Evolutionary conservation across 352 stramenopile species (phyloP).

Genomic region (Phytophthora pseudosyringae): DNA sequence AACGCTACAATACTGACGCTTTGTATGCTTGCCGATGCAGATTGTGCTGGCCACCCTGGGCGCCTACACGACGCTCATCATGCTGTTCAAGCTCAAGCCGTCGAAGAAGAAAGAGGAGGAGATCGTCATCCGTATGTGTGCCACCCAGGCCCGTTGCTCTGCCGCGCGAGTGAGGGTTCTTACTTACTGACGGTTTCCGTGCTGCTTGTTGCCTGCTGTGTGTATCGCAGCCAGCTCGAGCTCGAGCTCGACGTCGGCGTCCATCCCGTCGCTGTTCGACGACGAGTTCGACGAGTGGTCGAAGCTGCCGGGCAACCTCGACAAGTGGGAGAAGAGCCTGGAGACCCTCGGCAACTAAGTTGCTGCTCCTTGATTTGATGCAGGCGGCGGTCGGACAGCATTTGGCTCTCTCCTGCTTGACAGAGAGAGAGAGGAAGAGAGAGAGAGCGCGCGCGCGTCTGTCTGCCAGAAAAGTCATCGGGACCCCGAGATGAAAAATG

Average conservation of each 20-base stretch:
- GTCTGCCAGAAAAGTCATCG: slow-evolving; percentile 15
- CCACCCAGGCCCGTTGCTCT: background rate
- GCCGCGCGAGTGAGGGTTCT: background rate
- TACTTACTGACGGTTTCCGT: slow-evolving; percentile 3
- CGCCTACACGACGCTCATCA: slow-evolving; percentile 80
- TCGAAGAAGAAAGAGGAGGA: slow-evolving; percentile 81
- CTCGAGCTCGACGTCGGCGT: slow-evolving; percentile 52
- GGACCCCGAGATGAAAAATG: slow-evolving; percentile 37
- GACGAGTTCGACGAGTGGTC: slow-evolving; percentile 90
- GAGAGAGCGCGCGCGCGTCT: background rate
- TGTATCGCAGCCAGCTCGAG: slow-evolving; percentile 41
- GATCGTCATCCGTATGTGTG: slow-evolving; percentile 49
- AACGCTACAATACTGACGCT: slow-evolving; percentile 8
- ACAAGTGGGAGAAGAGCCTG: slow-evolving; percentile 90
- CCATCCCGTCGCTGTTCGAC: slow-evolving; percentile 84
- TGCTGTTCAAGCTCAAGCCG: slow-evolving; percentile 88
- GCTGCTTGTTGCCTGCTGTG: background rate
- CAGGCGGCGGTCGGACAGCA: slow-evolving; percentile 22
- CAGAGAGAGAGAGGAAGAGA: slow-evolving; percentile 7
- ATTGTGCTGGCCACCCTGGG: slow-evolving; percentile 87
- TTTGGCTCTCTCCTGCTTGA: slow-evolving; percentile 13
- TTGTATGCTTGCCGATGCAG: slow-evolving; percentile 30
- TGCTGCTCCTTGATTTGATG: slow-evolving; percentile 10
- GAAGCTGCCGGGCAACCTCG: slow-evolving; percentile 83
- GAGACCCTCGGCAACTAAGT: slow-evolving; percentile 85